Evolutionary conservation across 169 alveolate species (phyloP).

Genomic region (Theileria annulata): DNA sequence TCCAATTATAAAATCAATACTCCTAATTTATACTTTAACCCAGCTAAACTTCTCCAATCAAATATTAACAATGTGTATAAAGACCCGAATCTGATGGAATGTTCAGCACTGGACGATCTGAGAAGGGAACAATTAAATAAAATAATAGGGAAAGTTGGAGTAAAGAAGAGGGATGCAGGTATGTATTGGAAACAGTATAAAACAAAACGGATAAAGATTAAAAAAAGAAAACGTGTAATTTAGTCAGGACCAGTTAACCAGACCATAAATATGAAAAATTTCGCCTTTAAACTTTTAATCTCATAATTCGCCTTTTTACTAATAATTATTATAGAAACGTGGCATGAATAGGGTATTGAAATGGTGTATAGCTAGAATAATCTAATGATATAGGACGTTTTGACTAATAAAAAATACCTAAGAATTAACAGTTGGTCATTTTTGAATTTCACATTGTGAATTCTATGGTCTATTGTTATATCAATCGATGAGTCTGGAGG

Average conservation of each 20-base stretch:
- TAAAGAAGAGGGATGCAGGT: slow-evolving; percentile 77
- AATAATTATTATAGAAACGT: background rate
- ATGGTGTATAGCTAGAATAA: background rate
- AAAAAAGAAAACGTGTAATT: slow-evolving; percentile 71
- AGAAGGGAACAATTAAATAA: slow-evolving; percentile 72
- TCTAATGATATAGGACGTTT: background rate
- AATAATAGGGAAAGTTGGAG: slow-evolving; percentile 77
- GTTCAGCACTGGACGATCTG: slow-evolving; percentile 45
- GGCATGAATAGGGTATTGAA: background rate
- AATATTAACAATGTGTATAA: slow-evolving; percentile 1
- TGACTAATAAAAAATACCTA: slow-evolving; percentile 14
- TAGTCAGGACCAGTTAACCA: slow-evolving; percentile 63
- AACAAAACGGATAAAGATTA: slow-evolving; percentile 73
- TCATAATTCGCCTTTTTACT: slow-evolving; percentile 37
- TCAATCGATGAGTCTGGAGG: slow-evolving; percentile 3
- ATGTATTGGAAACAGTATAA: slow-evolving; percentile 76
- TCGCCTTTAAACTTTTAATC: slow-evolving; percentile 23
- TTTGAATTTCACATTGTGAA: slow-evolving; percentile 11
- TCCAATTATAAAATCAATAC: background rate
- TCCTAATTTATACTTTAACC: background rate
- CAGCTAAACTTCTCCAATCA: background rate
- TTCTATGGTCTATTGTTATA: background rate
- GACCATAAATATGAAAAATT: slow-evolving; percentile 32
- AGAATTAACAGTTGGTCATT: slow-evolving; percentile 33
- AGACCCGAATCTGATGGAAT: background rate